Base-by-base conservation (phyloP, 345 rosid species). In the Eucalyptus erythrocorys region DNA sequence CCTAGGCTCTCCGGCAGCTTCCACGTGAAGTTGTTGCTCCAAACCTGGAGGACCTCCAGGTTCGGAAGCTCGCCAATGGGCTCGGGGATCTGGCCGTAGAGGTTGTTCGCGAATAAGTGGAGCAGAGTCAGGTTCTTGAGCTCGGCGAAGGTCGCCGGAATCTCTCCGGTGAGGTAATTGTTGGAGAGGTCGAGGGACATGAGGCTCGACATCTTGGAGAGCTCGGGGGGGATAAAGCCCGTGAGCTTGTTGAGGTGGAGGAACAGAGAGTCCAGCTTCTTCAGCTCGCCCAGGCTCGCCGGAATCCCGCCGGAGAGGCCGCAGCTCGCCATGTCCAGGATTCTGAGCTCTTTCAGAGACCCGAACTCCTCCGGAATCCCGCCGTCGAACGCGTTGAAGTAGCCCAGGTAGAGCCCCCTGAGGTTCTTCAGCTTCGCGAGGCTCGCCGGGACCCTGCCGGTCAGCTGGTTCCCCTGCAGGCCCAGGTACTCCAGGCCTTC, bases 291-390 rank as follows among this genome's bases (percentile, higher is more conserved):
- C 86, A 97, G 89, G 59, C 92, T 94, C 24, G 93, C 79, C 4
- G 99, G 99, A 90, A 97, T 94, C 88, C 93, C 95, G 26, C 99
- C 99, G 19, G 94, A 90, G 59, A 97, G 93, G 15, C 92, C 94
- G 88, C 98, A 96, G n/a, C 86, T 86, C 7, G 92, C 95, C 98
- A 97, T 94, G 90, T 96, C 99, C 4, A 97, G 96, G 16, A 88
- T 3, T 47, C 92, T 90, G 34, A 97, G 98, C 10, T 89, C 90
- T 37, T 93, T 92, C 90, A 97, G 87, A 27, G 82, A 86, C 3
- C 99, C 99, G 49, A 96, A 96, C 90, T 94, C 98, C 48, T 93
- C 93, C 3, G 99, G 99, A 82, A 97, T 92, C 15, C 93, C 95
- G 5, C 99, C 96, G 11, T 87, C 88, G 88, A 93, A 97, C 26